Base-by-base conservation (phyloP, 1,284 basidiomycete species). In the Cutaneotrichosporon sp. region DNA sequence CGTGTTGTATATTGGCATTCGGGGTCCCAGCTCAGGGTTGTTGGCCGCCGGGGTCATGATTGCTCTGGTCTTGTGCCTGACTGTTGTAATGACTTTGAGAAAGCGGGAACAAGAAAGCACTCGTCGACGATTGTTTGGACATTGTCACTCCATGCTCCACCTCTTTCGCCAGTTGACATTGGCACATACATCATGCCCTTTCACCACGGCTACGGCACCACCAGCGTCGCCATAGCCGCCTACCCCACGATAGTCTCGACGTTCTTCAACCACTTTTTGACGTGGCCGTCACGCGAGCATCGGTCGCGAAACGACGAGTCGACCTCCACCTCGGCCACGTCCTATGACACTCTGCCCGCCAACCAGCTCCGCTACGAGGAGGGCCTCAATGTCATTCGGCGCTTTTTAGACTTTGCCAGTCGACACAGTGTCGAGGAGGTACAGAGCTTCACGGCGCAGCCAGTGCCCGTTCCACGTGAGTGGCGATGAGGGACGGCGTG, bases 401-500 rank as follows among this genome's bases (percentile, higher is more conserved):
- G 64, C 13, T 74, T 74, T 40, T 55, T 74, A 21, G 66, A 72
- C 10, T 71, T 66, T 56, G 65, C 70, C 9, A 69, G 65, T 34
- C 59, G 61, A 39, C 67, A 71, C 58, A 66, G 68, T 23, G 68
- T 78, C 9, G 74, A 74, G 49, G 74, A 77, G 45, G 66, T 77
- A 15, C 77, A 78, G 56, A 63, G 64, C 5, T 77, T 75, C 55
- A 76, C 75, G 2, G 74, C 72, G 2, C 72, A 70, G 62, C 58
- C 64, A 9, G 64, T 76, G 3, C 75, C 74, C 1, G 62, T 61
- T 8, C 67, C 68, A 4, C 64, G 70, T 72, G 46, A 63, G 67
- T 62, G 13, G 4, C 2, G 9, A 4, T 5, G 18, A 37, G 36
- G 13, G 4, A 20, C 43, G 42, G 26, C 43, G 17, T 8, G n/a